Percentiles rank a stretch among this genome's conserved stretches.
Conservation (phyloP, 140 eudicot species). For the Ambrosia hybrid region DNA sequence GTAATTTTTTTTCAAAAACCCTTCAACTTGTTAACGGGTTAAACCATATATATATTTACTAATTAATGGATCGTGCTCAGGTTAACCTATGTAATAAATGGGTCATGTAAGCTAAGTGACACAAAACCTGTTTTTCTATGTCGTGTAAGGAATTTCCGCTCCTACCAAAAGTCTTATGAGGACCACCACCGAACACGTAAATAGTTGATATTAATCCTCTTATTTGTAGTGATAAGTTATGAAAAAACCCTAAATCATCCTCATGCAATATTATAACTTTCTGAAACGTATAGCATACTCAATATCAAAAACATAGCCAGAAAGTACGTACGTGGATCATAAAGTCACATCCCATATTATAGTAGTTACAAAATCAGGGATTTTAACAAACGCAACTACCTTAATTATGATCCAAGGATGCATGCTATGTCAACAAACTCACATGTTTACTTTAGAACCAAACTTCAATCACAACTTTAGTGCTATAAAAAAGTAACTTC, state of each 20-base stretch:
- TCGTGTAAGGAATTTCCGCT: no score
- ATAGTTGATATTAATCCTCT: background rate
- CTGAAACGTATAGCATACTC: background rate
- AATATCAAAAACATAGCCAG: background rate
- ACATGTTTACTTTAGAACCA: background rate
- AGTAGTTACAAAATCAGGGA: background rate
- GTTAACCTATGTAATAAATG: no score
- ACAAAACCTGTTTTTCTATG: no score
- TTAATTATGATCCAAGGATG: conserved; percentile 8
- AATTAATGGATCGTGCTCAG: no score
- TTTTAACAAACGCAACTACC: conserved; percentile 1
- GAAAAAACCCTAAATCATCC: conserved; percentile 20
- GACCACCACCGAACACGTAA: no score
- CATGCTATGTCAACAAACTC: conserved; percentile 11
- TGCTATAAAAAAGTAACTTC: background rate
- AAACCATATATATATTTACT: no score
- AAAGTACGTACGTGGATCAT: conserved; percentile 7
- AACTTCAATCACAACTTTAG: background rate
- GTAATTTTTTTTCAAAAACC: no score
- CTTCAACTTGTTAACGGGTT: no score
- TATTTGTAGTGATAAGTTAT: no score
- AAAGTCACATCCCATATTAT: conserved; percentile 2
- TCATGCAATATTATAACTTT: conserved; percentile 28
- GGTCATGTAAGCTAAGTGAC: no score
- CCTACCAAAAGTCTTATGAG: no score